A percentile compares a stretch with the other conserved stretches of the same genome.
phyloP scores from a whole-genome alignment of 495 filamentous ascomycete species.

The Penicillium antarcticum region DNA sequence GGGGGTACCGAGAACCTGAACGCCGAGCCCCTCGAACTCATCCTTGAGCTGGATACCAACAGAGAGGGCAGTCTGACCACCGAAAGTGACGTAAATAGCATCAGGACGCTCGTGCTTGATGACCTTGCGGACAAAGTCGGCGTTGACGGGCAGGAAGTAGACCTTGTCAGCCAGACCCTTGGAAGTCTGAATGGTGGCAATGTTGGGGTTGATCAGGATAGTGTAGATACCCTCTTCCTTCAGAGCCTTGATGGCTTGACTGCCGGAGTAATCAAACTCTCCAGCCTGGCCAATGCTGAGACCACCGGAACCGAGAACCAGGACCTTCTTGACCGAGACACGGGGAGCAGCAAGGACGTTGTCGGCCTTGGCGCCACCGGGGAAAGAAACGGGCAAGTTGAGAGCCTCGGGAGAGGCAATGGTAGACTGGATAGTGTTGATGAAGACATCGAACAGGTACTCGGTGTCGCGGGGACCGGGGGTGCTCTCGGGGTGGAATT shows the following conservation, averaged over 20 bases:
- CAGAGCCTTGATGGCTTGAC: slow-evolving; percentile 87
- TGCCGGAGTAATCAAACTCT: slow-evolving; percentile 98
- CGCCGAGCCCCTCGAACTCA: slow-evolving; percentile 86
- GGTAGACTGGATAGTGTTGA: slow-evolving; percentile 72
- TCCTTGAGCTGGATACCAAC: slow-evolving; percentile 96
- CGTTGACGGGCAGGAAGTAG: slow-evolving; percentile 95
- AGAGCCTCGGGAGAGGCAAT: slow-evolving; percentile 60
- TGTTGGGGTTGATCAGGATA: slow-evolving; percentile 97
- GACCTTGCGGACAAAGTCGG: slow-evolving; percentile 94
- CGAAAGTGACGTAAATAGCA: slow-evolving; percentile 96
- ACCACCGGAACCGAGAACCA: slow-evolving; percentile 93
- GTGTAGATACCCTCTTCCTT: slow-evolving; percentile 97
- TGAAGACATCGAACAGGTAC: slow-evolving; percentile 94
- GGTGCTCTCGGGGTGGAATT: slow-evolving; percentile 97
- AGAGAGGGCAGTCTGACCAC: slow-evolving; percentile 90
- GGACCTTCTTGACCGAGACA: slow-evolving; percentile 89
- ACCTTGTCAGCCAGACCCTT: slow-evolving; percentile 95
- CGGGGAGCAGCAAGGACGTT: slow-evolving; percentile 71
- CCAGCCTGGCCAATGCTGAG: slow-evolving; percentile 97
- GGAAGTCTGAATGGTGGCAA: slow-evolving; percentile 97
- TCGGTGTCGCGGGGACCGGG: slow-evolving; percentile 96
- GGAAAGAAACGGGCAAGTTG: slow-evolving; percentile 70
- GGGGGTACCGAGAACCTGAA: slow-evolving; percentile 91
- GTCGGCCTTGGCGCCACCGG: slow-evolving; percentile 75
- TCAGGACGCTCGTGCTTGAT: slow-evolving; percentile 94